phyloP scores from a whole-genome alignment of 2,329 filamentous ascomycete genomes.

The Colletotrichum destructivum region DNA sequence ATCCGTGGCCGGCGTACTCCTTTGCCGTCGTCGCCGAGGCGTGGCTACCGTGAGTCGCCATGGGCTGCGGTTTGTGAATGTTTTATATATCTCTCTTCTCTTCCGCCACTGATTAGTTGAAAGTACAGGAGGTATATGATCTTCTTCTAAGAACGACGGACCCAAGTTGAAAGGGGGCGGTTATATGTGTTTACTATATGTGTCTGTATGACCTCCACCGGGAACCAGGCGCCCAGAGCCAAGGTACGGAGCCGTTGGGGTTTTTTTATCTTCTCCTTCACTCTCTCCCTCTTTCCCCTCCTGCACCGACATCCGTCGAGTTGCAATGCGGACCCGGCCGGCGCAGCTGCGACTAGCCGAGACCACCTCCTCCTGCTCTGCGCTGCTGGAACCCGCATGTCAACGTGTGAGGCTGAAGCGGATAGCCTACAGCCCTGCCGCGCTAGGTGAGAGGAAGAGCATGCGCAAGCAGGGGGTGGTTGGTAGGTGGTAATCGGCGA shows the following conservation, averaged over 20 bases:
- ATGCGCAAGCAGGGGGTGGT: neutral
- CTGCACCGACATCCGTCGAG: conserved; percentile 7
- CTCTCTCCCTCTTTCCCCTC: too few relatives aligned
- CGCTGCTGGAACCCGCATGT: neutral
- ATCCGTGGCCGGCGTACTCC: conserved; percentile 1
- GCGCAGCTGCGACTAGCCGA: neutral
- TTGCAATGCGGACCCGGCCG: neutral
- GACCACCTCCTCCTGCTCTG: neutral
- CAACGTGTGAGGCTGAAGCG: conserved; percentile 2
- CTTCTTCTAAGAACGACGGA: neutral
- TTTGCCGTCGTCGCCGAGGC: conserved; percentile 1
- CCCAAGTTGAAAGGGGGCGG: neutral
- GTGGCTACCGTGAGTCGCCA: conserved; percentile 3
- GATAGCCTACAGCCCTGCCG: conserved; percentile 16
- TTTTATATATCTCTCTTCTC: neutral
- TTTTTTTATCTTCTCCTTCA: neutral
- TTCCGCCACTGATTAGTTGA: neutral
- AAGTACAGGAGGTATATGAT: neutral
- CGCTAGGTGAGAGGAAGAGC: neutral
- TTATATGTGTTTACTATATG: too few relatives aligned
- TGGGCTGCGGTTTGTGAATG: neutral
- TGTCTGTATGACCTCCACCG: neutral
- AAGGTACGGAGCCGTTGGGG: neutral
- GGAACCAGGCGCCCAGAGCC: neutral
- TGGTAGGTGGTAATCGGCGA: conserved; percentile 32